Conservation (phyloP, 148 eudicot species). For the Silene latifolia region DNA sequence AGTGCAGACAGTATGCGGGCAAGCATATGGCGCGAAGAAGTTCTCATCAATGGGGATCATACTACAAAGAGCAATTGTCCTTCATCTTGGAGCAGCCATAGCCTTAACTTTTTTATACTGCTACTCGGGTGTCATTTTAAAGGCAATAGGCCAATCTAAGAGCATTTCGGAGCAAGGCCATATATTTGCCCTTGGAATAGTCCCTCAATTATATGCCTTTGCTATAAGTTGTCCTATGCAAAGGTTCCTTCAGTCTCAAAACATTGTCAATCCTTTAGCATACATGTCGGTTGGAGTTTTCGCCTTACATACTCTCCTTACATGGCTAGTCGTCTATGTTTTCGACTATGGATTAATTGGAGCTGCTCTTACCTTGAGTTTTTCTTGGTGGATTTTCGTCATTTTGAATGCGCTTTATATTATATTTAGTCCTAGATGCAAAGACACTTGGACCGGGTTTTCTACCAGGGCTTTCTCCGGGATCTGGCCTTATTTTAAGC, state of each 20-base stretch:
- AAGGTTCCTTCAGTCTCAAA: conserved; percentile 56
- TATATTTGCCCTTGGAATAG: conserved; percentile 43
- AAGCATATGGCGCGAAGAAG: conserved; percentile 54
- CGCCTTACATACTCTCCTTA: conserved; percentile 34
- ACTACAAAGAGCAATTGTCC: conserved; percentile 47
- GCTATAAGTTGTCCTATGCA: conserved; percentile 49
- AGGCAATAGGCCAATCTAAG: conserved; percentile 41
- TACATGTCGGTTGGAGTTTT: conserved; percentile 51
- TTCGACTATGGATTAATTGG: conserved; percentile 44
- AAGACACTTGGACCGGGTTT: conserved; percentile 55
- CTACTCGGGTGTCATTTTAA: conserved; percentile 33
- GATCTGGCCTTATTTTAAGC: conserved; percentile 59
- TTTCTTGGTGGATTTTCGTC: conserved; percentile 60
- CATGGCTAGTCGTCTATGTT: conserved; percentile 48
- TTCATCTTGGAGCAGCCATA: conserved; percentile 45
- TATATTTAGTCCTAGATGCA: conserved; percentile 35
- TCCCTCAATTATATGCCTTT: conserved; percentile 54
- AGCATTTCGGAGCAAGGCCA: conserved; percentile 44
- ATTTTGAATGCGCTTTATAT: conserved; percentile 40
- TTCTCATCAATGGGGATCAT: conserved; percentile 48
- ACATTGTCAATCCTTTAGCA: conserved; percentile 65
- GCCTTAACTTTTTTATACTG: conserved; percentile 43
- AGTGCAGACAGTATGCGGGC: conserved; percentile 63
- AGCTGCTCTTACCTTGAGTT: conserved; percentile 46
- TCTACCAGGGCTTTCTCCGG: conserved; percentile 38